Base-by-base conservation (phyloP, 2,329 filamentous ascomycete genomes). In the Neonectria magnoliae region DNA sequence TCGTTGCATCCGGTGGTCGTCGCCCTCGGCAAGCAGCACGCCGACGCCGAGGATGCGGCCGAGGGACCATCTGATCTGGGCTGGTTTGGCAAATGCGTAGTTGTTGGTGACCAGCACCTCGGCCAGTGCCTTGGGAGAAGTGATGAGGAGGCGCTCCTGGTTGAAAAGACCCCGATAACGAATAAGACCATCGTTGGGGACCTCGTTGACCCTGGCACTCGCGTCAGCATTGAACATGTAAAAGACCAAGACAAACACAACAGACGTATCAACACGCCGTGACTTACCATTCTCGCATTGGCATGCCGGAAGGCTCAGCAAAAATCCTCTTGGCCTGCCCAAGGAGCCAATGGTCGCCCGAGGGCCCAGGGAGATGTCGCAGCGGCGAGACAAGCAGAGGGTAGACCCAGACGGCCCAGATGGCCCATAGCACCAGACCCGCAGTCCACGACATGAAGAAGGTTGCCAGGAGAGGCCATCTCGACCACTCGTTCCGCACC, bases 1-100 rank as follows among this genome's bases (percentile, higher is more conserved):
- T 51, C 94, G 87, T 80, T 94, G 92, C 72, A 87, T 82, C 81
- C 91, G 96, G 78, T 98, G 95, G 73, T 94, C 92, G 13, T 97
- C 92, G n/a, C 94, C 94, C 78, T 98, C 94, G 2, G 93, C 92
- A 11, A 98, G 82, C 41, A 98, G 80, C 14, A 95, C 81, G 10
- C 92, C 92, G 13, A 90, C 80, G 10, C 93, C 91, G 13, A 95
- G 82, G 27, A 94, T 82, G 22, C 87, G 84, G 2, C 85, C 87
- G 4, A 95, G 80, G 1, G 84, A 83, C 47, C 79, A 79, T 36
- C 87, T 81, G 31, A 92, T 70, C 25, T 83, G 74, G 1, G 71
- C 57, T 0, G 91, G 90, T 75, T 93, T 93, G 48, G 83, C 74
- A 69, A 92, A 94, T 44, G 91, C 87, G 75, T 94, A 93, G 68